phyloP scores from a whole-genome alignment of 2,329 filamentous ascomycete species.

The Magnaporthiopsis rhizophila region DNA sequence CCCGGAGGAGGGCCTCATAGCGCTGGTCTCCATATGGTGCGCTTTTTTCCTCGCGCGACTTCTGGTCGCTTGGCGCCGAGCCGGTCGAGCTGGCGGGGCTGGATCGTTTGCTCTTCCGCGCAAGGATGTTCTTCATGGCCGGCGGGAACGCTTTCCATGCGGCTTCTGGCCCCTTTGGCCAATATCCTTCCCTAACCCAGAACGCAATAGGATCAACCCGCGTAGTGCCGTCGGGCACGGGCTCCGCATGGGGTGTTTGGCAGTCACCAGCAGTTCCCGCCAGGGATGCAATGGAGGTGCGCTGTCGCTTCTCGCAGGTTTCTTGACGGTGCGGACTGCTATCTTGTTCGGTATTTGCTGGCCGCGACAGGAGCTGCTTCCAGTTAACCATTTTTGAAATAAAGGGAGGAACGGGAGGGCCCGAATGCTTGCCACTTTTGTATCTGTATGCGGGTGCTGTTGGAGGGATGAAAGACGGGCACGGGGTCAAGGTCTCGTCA shows the following conservation, averaged over 20 bases:
- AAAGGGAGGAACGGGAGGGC: background rate
- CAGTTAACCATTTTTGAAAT: background rate
- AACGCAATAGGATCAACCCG: constrained; percentile 10
- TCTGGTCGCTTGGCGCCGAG: constrained; percentile 2
- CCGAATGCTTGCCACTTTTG: background rate
- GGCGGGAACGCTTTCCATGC: constrained; percentile 8
- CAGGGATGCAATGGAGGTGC: background rate
- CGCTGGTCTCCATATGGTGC: background rate
- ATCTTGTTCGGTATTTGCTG: background rate
- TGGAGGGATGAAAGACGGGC: background rate
- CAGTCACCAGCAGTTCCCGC: background rate
- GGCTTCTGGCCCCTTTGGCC: constrained; percentile 11
- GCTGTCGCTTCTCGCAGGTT: background rate
- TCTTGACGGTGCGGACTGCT: background rate
- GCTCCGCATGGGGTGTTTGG: background rate
- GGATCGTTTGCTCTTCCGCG: constrained; percentile 17
- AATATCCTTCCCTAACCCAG: constrained; percentile 14
- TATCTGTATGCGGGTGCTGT: background rate
- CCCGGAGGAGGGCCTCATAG: constrained; percentile 20
- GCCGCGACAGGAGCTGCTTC: background rate
- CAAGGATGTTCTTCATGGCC: constrained; percentile 23
- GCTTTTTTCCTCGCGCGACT: constrained; percentile 4
- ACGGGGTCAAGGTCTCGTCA: no score
- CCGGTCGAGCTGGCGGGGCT: background rate
- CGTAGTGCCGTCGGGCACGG: background rate